A percentile compares a stretch with the other conserved stretches of the same genome.
These are phyloP conservation scores for Neocucurbitaria cava DNA, from an alignment of 2,329 filamentous ascomycete genomes.

Conservation along the genomic window DNA sequence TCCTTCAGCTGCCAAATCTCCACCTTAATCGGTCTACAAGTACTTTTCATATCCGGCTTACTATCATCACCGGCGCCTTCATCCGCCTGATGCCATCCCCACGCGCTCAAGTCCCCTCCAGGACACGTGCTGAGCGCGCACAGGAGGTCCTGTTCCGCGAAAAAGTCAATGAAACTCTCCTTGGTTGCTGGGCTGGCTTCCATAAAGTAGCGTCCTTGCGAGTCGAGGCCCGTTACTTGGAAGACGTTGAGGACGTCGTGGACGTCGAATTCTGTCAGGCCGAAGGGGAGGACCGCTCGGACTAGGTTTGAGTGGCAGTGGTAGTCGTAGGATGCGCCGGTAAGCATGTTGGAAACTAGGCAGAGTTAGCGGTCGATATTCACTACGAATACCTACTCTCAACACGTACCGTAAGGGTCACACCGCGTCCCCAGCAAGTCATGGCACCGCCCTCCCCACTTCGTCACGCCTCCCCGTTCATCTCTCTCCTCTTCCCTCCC, in stretches of 20 bases:
- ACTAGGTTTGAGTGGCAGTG: constrained; percentile 86
- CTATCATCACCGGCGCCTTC: constrained; percentile 59
- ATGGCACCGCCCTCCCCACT: constrained; percentile 72
- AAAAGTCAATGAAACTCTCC: constrained; percentile 70
- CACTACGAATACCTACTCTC: too few species aligned
- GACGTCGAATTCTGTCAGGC: constrained; percentile 74
- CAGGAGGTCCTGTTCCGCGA: constrained; percentile 79
- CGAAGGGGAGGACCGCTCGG: constrained; percentile 72
- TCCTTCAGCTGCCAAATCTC: constrained; percentile 72
- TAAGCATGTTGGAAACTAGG: constrained; percentile 73
- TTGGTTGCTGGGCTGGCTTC: constrained; percentile 41
- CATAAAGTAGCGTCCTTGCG: constrained; percentile 63
- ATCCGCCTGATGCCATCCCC: constrained; percentile 70
- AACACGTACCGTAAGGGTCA: constrained; percentile 71
- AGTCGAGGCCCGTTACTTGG: constrained; percentile 80
- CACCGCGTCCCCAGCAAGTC: constrained; percentile 84
- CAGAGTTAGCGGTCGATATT: background rate
- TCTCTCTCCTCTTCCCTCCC: constrained; percentile 49
- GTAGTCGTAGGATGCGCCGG: constrained; percentile 75
- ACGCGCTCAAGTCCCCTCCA: constrained; percentile 80
- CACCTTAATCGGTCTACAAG: constrained; percentile 76
- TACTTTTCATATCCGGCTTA: constrained; percentile 62
- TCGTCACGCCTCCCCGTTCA: constrained; percentile 57
- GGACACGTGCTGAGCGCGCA: constrained; percentile 74
- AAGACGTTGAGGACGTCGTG: constrained; percentile 89